Percentiles rank a stretch among this genome's conserved stretches.
Conservation (phyloP, 164 flowering plant species). For the Sextonia rubra region DNA sequence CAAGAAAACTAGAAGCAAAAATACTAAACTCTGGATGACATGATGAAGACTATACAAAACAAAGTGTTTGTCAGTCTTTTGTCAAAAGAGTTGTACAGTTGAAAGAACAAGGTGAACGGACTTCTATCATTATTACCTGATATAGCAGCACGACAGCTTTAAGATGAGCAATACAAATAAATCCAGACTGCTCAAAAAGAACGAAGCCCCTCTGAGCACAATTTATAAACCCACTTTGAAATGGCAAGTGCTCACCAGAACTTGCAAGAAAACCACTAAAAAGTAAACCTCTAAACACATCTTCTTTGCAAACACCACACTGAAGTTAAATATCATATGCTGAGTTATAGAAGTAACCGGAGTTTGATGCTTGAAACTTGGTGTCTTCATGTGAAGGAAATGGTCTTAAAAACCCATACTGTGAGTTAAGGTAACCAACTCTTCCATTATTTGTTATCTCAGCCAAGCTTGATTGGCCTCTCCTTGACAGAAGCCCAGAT, state of each 20-base stretch:
- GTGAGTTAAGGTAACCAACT: conserved; percentile 11
- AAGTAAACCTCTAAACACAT: neutral
- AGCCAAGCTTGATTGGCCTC: conserved; percentile 12
- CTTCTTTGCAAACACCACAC: neutral
- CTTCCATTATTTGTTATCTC: conserved; percentile 13
- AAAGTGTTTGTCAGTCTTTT: too few species aligned
- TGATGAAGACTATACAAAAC: too few species aligned
- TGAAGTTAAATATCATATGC: conserved; percentile 5
- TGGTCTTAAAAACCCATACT: conserved; percentile 13
- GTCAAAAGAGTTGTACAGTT: too few species aligned
- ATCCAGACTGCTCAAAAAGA: neutral
- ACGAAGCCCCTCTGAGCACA: neutral
- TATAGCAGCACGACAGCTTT: neutral
- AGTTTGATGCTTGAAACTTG: conserved; percentile 12
- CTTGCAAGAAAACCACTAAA: conserved; percentile 2
- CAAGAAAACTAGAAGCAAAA: too few species aligned
- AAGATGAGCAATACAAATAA: neutral
- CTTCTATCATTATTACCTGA: neutral
- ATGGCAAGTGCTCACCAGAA: neutral
- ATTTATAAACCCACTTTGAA: neutral
- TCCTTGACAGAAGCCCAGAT: conserved; percentile 9
- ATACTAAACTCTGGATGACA: too few species aligned
- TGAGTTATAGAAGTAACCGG: conserved; percentile 7
- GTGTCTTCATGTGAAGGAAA: conserved; percentile 7
- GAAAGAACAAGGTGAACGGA: neutral